Conservation (phyloP, 2,329 filamentous ascomycete species). For the Aspergillus sergii region DNA sequence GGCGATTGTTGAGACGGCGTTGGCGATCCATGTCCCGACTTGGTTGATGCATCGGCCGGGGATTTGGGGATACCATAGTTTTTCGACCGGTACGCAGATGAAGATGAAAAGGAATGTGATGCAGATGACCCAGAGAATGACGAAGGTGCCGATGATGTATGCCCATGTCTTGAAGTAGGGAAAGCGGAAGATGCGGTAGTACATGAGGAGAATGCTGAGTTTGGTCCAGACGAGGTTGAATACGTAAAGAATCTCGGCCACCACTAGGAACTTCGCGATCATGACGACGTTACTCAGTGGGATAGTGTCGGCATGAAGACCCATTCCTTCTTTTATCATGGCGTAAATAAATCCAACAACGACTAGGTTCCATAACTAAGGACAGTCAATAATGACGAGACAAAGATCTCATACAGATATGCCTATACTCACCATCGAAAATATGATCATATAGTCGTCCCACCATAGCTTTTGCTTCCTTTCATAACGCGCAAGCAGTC, state of each 20-base stretch:
- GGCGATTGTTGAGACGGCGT: constrained; percentile 26
- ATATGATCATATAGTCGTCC: constrained; percentile 55
- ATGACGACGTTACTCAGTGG: constrained; percentile 36
- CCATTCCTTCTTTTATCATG: constrained; percentile 53
- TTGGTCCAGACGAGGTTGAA: constrained; percentile 35
- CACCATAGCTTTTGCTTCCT: constrained; percentile 52
- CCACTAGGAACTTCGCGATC: constrained; percentile 36
- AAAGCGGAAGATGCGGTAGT: constrained; percentile 33
- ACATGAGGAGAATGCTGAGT: constrained; percentile 30
- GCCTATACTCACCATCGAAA: constrained; percentile 48
- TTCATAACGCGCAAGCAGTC: constrained; percentile 46
- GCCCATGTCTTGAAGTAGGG: constrained; percentile 32
- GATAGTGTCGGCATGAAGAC: constrained; percentile 49
- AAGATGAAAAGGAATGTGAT: constrained; percentile 33
- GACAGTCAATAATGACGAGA: neutral
- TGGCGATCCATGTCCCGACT: constrained; percentile 30
- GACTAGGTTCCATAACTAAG: constrained; percentile 28
- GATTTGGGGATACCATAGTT: constrained; percentile 29
- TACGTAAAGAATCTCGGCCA: constrained; percentile 45
- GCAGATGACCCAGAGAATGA: constrained; percentile 29
- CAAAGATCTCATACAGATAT: too few relatives aligned
- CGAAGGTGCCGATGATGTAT: constrained; percentile 28
- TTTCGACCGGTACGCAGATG: constrained; percentile 33
- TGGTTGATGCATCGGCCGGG: constrained; percentile 32
- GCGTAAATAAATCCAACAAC: constrained; percentile 53